These are phyloP conservation scores for Asterionellopsis glacialis DNA, from an alignment of 108 stramenopile species.

Conservation along the genomic window DNA sequence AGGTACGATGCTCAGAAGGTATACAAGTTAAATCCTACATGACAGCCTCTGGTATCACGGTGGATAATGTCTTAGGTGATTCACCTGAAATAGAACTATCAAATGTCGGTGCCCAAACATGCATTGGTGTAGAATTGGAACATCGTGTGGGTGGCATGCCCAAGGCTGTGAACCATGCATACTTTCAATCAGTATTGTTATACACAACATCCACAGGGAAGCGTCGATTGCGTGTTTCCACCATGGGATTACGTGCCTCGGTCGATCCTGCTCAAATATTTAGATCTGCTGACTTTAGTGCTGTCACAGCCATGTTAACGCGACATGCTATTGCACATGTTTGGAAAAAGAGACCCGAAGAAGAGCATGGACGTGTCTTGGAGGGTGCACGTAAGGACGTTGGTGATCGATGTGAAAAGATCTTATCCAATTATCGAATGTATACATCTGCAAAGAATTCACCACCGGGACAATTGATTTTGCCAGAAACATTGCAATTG, in stretches of 20 bases:
- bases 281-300: conserved; percentile 52
- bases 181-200: conserved; percentile 72
- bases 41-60: conserved; percentile 13
- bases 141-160: conserved; percentile 72
- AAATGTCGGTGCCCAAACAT: conserved; percentile 53
- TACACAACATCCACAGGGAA: conserved; percentile 64
- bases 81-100: conserved; percentile 68
- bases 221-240: conserved; percentile 78
- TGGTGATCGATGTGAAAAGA: conserved; percentile 40
- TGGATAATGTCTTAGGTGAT: conserved; percentile 26
- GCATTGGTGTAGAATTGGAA: conserved; percentile 60
- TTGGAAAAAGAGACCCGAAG: conserved; percentile 3
- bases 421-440: conserved; percentile 72
- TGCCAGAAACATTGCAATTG: conserved; percentile 84
- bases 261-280: conserved; percentile 39
- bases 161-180: conserved; percentile 39
- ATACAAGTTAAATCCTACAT: conserved; percentile 51
- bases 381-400: conserved; percentile 41
- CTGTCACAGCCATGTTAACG: conserved; percentile 43
- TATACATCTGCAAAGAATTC: conserved; percentile 54
- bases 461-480: conserved; percentile 72
- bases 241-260: conserved; percentile 56
- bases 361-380: conserved; percentile 1
- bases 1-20: conserved; percentile 71
- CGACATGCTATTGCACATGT: conserved; percentile 43